phyloP scores from a whole-genome alignment of 495 filamentous ascomycete species.

The Hypoxylon intermedium region DNA sequence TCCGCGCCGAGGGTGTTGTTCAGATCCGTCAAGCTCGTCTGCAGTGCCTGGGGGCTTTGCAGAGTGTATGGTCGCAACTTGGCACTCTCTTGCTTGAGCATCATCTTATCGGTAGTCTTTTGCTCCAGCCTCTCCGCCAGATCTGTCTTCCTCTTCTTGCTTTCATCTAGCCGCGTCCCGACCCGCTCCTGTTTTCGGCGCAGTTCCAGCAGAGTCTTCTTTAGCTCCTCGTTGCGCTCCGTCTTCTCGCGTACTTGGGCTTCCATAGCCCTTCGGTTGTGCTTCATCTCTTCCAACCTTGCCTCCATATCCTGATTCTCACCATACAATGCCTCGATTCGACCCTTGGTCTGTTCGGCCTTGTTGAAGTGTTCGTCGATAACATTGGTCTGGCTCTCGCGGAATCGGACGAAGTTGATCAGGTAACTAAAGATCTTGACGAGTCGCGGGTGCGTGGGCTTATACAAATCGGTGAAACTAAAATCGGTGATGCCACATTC shows the following conservation, averaged over 20 bases:
- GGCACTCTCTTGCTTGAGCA: conserved; percentile 74
- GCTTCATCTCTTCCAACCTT: conserved; percentile 79
- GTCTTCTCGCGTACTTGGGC: conserved; percentile 80
- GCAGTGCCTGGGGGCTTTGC: conserved; percentile 82
- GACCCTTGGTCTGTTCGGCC: conserved; percentile 79
- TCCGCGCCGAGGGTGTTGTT: conserved; percentile 76
- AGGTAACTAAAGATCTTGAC: conserved; percentile 93
- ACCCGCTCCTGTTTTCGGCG: conserved; percentile 79
- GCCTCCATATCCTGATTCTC: conserved; percentile 88
- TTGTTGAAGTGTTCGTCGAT: conserved; percentile 94
- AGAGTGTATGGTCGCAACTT: conserved; percentile 92
- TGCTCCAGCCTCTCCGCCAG: conserved; percentile 78
- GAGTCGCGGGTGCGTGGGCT: conserved; percentile 84
- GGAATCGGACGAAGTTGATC: conserved; percentile 97
- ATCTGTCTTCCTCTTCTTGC: conserved; percentile 73
- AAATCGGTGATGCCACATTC: conserved; percentile 95
- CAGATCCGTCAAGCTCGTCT: conserved; percentile 80
- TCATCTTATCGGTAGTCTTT: conserved; percentile 68
- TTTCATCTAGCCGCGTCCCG: conserved; percentile 75
- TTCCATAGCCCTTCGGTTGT: conserved; percentile 77
- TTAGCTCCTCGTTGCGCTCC: conserved; percentile 82
- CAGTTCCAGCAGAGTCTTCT: conserved; percentile 76
- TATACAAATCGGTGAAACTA: conserved; percentile 85
- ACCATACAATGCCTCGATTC: conserved; percentile 82
- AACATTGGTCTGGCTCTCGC: conserved; percentile 82